Base-by-base conservation (phyloP, 2,329 filamentous ascomycete species). In the Diaporthe batatas region DNA sequence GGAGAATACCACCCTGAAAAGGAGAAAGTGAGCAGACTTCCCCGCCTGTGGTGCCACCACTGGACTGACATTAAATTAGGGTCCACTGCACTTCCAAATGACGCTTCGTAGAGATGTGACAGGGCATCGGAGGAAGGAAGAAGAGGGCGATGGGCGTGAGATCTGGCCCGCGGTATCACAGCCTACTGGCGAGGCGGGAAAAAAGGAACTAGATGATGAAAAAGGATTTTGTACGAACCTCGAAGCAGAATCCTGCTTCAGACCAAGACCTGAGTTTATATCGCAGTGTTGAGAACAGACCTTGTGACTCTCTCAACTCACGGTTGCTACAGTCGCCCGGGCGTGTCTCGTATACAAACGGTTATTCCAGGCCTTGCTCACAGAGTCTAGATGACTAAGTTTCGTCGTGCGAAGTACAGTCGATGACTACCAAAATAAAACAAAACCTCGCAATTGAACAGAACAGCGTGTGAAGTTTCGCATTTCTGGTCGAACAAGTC, bases 1-100 rank as follows among this genome's bases (percentile, higher is more conserved):
- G 87, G 87, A 71, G 84, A 87, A 75, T 79, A 88, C 72, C 87
- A 89, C 75, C 86, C 87, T 0, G 80, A 84, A n/a, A 83, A 84
- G 76, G 87, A 89, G 77, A 85, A 86, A 75, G 82, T 74, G 3
- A 34, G n/a, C 1, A 6, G 18, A 0, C 8, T 3, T 25, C 6
- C 6, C 10, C 12, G 2, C 5, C 14, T 10, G 21, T 32, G 29
- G 16, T 29, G 21, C 2, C 7, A 6, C 7, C 5, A 14, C 18
- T 7, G 1, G 5, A 3, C 18, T 36, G 55, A 51, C 18, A 32
- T 18, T 21, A 2, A 3, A 14, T n/a, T 1, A 67, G 73, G 73
- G 70, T 2, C 73, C 71, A 11, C 21, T 74, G 2, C 71, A 71
- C 39, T 74, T 73, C 25, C 73, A 74, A 68, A 21, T 42, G 11